Evolutionary conservation across 192 early-diverging fungal species (phyloP).

Genomic region (Linnemannia schmuckeri): DNA sequence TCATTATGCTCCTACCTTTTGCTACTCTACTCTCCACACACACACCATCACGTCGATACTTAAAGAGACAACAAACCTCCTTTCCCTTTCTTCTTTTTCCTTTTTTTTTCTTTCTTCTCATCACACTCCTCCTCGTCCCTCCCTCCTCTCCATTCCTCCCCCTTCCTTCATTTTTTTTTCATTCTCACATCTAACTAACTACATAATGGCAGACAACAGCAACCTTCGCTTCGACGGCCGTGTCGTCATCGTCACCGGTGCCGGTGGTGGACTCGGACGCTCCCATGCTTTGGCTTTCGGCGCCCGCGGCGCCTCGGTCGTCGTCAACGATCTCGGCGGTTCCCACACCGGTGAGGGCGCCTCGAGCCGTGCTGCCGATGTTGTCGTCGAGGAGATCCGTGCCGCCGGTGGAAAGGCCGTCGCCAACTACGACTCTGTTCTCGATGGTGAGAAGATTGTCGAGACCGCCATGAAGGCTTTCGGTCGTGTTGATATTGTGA

Average conservation of each 20-base stretch:
- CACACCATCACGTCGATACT: not conserved
- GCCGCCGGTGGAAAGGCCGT: constrained; percentile 92
- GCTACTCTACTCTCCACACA: not conserved
- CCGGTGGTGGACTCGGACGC: constrained; percentile 92
- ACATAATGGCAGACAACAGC: constrained; percentile 52
- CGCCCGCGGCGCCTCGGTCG: constrained; percentile 90
- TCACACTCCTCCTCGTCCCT: not conserved
- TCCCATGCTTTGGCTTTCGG: constrained; percentile 95
- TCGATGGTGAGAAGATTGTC: constrained; percentile 98
- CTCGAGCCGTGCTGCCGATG: constrained; percentile 86
- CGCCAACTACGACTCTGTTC: constrained; percentile 97
- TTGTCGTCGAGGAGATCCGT: constrained; percentile 86
- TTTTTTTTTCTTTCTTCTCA: constrained; percentile 5
- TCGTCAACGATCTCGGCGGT: constrained; percentile 95
- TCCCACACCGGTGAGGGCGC: constrained; percentile 83
- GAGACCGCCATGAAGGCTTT: constrained; percentile 96
- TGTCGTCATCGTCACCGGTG: constrained; percentile 96
- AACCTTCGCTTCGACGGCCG: constrained; percentile 81
- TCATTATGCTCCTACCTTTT: too few species aligned
- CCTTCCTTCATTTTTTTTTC: not conserved
- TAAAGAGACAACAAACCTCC: not conserved
- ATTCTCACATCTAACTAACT: constrained; percentile 4
- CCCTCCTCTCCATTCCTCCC: constrained; percentile 8
- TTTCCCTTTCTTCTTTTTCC: constrained; percentile 11
- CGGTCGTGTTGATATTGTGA: constrained; percentile 94